Evolutionary conservation across 306 rosid genomes (phyloP), one percentile per base, ranked within the genome.

Genomic region (Acacia confusa): DNA sequence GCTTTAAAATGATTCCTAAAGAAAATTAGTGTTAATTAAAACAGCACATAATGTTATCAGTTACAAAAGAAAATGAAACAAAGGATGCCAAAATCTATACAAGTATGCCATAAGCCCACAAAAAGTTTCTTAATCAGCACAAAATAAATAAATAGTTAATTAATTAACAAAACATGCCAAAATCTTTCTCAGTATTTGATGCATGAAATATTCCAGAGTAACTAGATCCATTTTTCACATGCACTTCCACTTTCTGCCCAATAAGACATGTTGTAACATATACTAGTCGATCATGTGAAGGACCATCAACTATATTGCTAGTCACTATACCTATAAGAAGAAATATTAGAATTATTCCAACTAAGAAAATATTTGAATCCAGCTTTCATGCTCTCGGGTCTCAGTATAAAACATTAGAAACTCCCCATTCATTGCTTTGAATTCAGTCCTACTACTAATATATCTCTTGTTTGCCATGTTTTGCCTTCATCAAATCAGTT

Each of bases 231-330:
- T 88, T 90, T 87, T 91, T 92, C 85, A 93, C 92, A 89, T 90
- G 99, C 81, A 89, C 99, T 70, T 95, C 96, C 81, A 95, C 99
- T 27, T 91, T 92, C n/a, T 93, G 93, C 80, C 99, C 99, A 89
- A 95, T 82, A 80, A 90, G 88, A 85, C 93, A 90, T 53, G 97
- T 76, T 43, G 90, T 85, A 80, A 93, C 64, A 87, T 87, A 89
- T 27, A 92, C 92, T 69, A 95, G 75, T 80, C 96, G 93, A 80
- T 95, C 99, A 60, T 73, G 89, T 8, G 97, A 89, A 76, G 91
- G 88, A 89, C 90, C 89, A 83, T 83, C 96, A 27, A 74, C 79
- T 92, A 88, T 88, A 80, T 77, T 86, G 58, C 91, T 92, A 80
- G 94, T 65, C 85, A 76, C 70, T 81, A 85, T 76, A 75, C 86